Percentiles rank a stretch among this genome's conserved stretches.
Evolutionary conservation across 352 stramenopile genomes (phyloP).

Genomic region (Phytophthora sansomeana): DNA sequence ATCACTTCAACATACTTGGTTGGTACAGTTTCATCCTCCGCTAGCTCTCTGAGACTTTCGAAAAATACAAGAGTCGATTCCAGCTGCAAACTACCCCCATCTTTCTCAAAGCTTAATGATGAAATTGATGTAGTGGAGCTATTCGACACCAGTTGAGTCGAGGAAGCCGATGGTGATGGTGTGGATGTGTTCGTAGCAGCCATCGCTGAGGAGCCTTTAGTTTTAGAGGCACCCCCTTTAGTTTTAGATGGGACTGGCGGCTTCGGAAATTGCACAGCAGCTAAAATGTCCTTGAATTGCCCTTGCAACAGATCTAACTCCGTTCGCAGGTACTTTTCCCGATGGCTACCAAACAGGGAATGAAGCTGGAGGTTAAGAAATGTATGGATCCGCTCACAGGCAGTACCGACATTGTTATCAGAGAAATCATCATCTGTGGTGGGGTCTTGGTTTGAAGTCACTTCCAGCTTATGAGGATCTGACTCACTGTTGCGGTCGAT

Average conservation of each 20-base stretch:
- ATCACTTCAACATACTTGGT: conserved; percentile 48
- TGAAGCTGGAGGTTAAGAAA: conserved; percentile 83
- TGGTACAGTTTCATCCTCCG: conserved; percentile 51
- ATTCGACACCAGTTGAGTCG: conserved; percentile 35
- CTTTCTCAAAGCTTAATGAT: conserved; percentile 62
- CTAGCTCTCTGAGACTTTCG: conserved; percentile 58
- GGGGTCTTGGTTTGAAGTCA: conserved; percentile 9
- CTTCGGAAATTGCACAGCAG: conserved; percentile 60
- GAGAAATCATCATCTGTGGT: conserved; percentile 1
- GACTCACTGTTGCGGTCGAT: conserved; percentile 23
- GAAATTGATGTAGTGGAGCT: conserved; percentile 36
- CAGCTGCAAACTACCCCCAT: conserved; percentile 30
- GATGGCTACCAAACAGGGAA: conserved; percentile 80
- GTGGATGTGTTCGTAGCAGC: conserved; percentile 14
- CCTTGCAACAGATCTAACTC: conserved; percentile 71
- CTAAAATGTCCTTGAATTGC: conserved; percentile 53
- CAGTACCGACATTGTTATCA: not conserved
- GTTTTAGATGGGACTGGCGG: conserved; percentile 40
- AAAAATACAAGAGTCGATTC: conserved; percentile 59
- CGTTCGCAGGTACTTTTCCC: conserved; percentile 67
- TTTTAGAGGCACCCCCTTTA: conserved; percentile 36
- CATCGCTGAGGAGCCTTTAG: conserved; percentile 14
- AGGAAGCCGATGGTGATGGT: conserved; percentile 33
- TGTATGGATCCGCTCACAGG: conserved; percentile 58
- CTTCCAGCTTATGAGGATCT: conserved; percentile 8